phyloP scores from a whole-genome alignment of 352 stramenopile genomes.

The Thalassiosira ordinaria region DNA sequence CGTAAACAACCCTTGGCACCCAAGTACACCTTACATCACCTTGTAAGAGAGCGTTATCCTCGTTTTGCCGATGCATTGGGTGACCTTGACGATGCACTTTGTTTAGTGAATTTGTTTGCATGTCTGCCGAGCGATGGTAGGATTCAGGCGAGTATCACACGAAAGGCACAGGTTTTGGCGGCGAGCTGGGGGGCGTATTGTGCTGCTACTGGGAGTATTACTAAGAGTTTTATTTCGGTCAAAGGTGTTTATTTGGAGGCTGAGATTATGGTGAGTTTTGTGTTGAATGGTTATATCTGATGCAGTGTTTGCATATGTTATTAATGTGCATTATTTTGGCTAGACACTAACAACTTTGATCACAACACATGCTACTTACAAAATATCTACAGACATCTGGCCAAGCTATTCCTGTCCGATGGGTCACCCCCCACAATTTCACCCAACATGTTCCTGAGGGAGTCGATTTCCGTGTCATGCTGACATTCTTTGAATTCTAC shows the following conservation, averaged over 20 bases:
- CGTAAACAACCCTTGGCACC: constrained; percentile 83
- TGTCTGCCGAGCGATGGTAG: constrained; percentile 91
- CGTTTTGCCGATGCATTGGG: constrained; percentile 95
- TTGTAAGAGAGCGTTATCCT: constrained; percentile 98
- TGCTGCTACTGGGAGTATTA: constrained; percentile 89
- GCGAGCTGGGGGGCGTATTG: constrained; percentile 97
- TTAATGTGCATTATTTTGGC: too few species aligned
- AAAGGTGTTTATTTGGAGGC: constrained; percentile 99
- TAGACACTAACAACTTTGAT: too few species aligned
- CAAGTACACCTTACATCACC: constrained; percentile 95
- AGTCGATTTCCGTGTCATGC: constrained; percentile 99
- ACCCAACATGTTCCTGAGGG: constrained; percentile 95
- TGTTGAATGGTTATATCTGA: constrained; percentile 39
- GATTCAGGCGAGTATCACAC: constrained; percentile 89
- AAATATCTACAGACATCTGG: constrained; percentile 70
- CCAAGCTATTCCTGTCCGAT: constrained; percentile 95
- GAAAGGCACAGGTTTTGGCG: constrained; percentile 91
- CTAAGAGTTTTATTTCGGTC: constrained; percentile 98
- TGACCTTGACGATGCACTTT: constrained; percentile 99
- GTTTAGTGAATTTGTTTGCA: constrained; percentile 96
- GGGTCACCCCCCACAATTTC: constrained; percentile 98
- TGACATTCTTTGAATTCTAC: constrained; percentile 99
- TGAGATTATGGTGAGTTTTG: constrained; percentile 50
- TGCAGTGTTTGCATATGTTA: too few species aligned
- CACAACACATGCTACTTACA: too few species aligned